Conservation (phyloP, 2,329 filamentous ascomycete species). For the Arachnomyces sp. region DNA sequence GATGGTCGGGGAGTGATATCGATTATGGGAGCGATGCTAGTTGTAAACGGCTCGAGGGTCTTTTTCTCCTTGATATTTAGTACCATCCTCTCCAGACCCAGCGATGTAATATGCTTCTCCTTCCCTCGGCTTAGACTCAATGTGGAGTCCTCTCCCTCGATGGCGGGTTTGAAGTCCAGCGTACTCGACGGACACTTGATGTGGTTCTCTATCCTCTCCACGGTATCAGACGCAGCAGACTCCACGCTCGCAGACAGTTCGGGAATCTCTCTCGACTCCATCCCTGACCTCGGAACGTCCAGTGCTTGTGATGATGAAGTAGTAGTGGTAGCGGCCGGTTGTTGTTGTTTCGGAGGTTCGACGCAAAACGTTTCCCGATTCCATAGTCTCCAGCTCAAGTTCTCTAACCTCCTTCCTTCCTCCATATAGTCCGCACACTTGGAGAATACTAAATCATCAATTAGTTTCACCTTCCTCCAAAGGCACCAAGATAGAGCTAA, state of each 20-base stretch:
- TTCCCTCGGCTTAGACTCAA: constrained; percentile 61
- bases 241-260: constrained; percentile 72
- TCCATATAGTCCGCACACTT: constrained; percentile 91
- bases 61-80: constrained; percentile 82
- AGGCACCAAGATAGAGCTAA: constrained; percentile 3
- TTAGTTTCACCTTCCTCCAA: constrained; percentile 7
- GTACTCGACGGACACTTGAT: constrained; percentile 56
- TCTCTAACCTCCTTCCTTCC: constrained; percentile 85
- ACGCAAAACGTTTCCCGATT: constrained; percentile 88
- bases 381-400: constrained; percentile 93
- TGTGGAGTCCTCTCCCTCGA: constrained; percentile 48
- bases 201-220: constrained; percentile 39
- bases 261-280: constrained; percentile 54
- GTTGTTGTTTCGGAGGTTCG: constrained; percentile 53
- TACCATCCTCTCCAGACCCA: constrained; percentile 90
- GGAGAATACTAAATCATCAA: constrained; percentile 63
- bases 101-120: constrained; percentile 85
- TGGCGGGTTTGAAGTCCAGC: constrained; percentile 55
- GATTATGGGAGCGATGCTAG: constrained; percentile 33
- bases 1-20: constrained; percentile 39
- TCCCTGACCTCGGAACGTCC: constrained; percentile 23
- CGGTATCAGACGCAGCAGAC: constrained; percentile 61
- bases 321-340: constrained; percentile 39
- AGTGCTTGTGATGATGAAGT: constrained; percentile 20
- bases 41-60: constrained; percentile 53